Evolutionary conservation across 169 alveolate genomes (phyloP).

Genomic region (Cryptosporidium meleagridis): DNA sequence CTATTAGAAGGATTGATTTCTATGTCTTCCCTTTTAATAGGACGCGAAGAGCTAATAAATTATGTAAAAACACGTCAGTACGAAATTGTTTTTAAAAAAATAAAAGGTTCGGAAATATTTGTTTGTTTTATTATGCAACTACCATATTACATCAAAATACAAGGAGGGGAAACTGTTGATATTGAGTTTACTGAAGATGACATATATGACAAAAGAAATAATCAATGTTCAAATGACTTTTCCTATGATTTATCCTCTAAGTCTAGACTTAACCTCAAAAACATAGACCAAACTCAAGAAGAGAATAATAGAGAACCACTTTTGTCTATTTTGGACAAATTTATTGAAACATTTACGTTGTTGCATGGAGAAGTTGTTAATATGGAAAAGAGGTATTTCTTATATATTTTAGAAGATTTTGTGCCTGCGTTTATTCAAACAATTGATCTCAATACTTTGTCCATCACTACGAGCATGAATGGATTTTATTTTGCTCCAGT

Average conservation of each 20-base stretch:
- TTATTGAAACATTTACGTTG: slow-evolving; percentile 40
- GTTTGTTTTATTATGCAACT: slow-evolving; percentile 23
- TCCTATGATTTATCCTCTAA: neutral
- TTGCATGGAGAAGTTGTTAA: slow-evolving; percentile 30
- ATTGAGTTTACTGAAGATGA: slow-evolving; percentile 54
- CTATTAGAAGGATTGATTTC: slow-evolving; percentile 58
- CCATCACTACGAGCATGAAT: slow-evolving; percentile 32
- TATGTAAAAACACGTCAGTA: slow-evolving; percentile 57
- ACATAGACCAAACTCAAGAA: neutral
- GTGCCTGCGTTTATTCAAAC: slow-evolving; percentile 68
- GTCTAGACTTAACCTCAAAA: neutral
- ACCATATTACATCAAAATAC: slow-evolving; percentile 23
- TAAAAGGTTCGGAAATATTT: slow-evolving; percentile 22
- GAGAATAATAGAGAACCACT: slow-evolving; percentile 51
- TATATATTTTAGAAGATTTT: slow-evolving; percentile 41
- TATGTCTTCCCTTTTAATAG: slow-evolving; percentile 35
- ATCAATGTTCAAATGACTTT: neutral
- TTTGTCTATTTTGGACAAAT: slow-evolving; percentile 46
- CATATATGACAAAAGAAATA: slow-evolving; percentile 8
- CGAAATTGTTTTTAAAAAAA: slow-evolving; percentile 41
- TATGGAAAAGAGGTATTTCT: slow-evolving; percentile 3
- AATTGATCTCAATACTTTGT: slow-evolving; percentile 40
- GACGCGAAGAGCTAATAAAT: slow-evolving; percentile 15
- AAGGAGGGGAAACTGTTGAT: slow-evolving; percentile 17
- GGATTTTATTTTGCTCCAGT: slow-evolving; percentile 74